Percentiles rank a stretch among this genome's conserved stretches.
Conservation (phyloP, 2,329 filamentous ascomycete genomes). For the Aschersonia sp. region DNA sequence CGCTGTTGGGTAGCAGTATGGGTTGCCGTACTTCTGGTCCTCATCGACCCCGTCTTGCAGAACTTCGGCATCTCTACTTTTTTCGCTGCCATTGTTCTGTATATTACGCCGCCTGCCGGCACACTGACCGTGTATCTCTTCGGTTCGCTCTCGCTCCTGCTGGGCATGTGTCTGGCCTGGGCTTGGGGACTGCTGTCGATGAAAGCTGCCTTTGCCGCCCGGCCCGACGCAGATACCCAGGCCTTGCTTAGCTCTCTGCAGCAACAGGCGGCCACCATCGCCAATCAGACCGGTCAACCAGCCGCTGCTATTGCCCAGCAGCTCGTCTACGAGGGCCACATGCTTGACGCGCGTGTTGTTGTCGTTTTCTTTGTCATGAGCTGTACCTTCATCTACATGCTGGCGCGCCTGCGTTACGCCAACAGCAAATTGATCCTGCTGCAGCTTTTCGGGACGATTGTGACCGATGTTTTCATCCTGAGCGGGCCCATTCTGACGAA, state of each 20-base stretch:
- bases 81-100: constrained; percentile 24
- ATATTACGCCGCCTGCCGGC: constrained; percentile 28
- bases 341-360: constrained; percentile 31
- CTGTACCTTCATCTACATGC: constrained; percentile 27
- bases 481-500: constrained; percentile 25
- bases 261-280: constrained; percentile 18
- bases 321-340: constrained; percentile 26
- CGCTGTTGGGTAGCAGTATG: constrained; percentile 31
- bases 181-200: constrained; percentile 33
- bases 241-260: constrained; percentile 18
- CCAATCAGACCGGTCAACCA: constrained; percentile 11
- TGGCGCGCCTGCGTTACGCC: constrained; percentile 25
- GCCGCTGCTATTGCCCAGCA: constrained; percentile 14
- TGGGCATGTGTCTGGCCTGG: constrained; percentile 32
- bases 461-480: constrained; percentile 28
- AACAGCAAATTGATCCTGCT: constrained; percentile 29
- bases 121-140: constrained; percentile 31
- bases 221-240: constrained; percentile 22
- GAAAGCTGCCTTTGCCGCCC: constrained; percentile 29
- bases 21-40: constrained; percentile 28
- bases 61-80: constrained; percentile 29
- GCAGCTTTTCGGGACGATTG: constrained; percentile 31
- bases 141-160: constrained; percentile 22
- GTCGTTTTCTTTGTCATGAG: constrained; percentile 21
- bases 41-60: constrained; percentile 26